Evolutionary conservation across 2,329 filamentous ascomycete species (phyloP).

Genomic region (Pseudogymnoascus sp.): DNA sequence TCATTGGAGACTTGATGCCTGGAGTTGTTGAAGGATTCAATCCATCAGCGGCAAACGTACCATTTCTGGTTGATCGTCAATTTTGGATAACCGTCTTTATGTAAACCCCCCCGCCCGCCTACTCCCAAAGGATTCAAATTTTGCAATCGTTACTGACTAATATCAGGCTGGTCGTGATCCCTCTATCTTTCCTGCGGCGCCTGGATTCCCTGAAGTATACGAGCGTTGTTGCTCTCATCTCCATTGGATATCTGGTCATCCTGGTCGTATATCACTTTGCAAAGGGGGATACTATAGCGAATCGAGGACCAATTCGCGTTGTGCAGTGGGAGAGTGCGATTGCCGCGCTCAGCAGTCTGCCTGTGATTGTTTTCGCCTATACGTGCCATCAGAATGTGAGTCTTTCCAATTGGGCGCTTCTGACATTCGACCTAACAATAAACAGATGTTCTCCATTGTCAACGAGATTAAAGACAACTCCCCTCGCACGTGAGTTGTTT

Average conservation of each 20-base stretch:
- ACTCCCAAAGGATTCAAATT: not conserved
- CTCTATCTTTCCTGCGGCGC: constrained; percentile 81
- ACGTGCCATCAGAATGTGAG: constrained; percentile 95
- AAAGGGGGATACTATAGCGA: constrained; percentile 63
- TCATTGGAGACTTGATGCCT: constrained; percentile 97
- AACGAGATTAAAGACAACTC: constrained; percentile 89
- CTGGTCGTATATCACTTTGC: constrained; percentile 89
- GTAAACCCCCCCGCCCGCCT: constrained; percentile 37
- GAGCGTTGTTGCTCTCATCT: constrained; percentile 80
- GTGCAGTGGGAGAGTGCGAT: constrained; percentile 74
- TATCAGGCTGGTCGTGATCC: constrained; percentile 76
- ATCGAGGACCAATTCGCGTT: constrained; percentile 66
- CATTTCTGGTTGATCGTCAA: constrained; percentile 78
- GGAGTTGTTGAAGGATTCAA: constrained; percentile 81
- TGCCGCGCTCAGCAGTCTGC: constrained; percentile 73
- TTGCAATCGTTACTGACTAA: constrained; percentile 13
- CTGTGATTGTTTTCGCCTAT: constrained; percentile 97
- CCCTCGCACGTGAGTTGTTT: constrained; percentile 40
- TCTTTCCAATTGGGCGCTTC: constrained; percentile 10
- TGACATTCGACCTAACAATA: constrained; percentile 24
- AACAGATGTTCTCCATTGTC: constrained; percentile 93
- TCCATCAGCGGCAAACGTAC: constrained; percentile 50
- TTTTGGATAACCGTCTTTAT: constrained; percentile 99
- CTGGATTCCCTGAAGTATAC: constrained; percentile 97
- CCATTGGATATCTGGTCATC: constrained; percentile 89